A percentile compares a stretch with the other conserved stretches of the same genome.
Conservation (phyloP, 1,139 yeast genomes). For the Pneumocystis canis region DNA sequence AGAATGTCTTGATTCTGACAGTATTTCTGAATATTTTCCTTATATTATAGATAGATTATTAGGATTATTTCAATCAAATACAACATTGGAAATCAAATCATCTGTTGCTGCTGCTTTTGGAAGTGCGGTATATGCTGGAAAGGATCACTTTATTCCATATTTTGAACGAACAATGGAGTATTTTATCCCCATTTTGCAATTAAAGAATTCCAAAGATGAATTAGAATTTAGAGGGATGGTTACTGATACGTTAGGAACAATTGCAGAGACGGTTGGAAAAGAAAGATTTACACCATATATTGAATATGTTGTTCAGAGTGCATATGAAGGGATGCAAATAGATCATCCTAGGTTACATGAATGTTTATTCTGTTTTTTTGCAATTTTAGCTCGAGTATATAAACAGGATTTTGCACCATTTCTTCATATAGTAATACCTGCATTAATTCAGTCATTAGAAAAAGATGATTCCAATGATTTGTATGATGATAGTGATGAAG, state of each 20-base stretch:
- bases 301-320: conserved; percentile 77
- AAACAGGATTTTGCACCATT: conserved; percentile 81
- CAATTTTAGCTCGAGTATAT: conserved; percentile 88
- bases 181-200: conserved; percentile 58
- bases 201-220: conserved; percentile 22
- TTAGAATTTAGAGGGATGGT: conserved; percentile 50
- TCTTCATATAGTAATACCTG: conserved; percentile 69
- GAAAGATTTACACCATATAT: conserved; percentile 76
- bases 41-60: conserved; percentile 83
- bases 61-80: conserved; percentile 45
- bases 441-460: conserved; percentile 66
- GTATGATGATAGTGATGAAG: conserved; percentile 9
- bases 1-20: conserved; percentile 81
- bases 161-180: conserved; percentile 66
- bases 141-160: conserved; percentile 73
- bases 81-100: conserved; percentile 1
- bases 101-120: conserved; percentile 60
- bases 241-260: conserved; percentile 81
- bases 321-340: conserved; percentile 63
- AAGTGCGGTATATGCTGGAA: conserved; percentile 91
- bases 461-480: conserved; percentile 28
- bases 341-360: conserved; percentile 80
- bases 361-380: conserved; percentile 86
- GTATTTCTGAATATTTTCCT: conserved; percentile 61
- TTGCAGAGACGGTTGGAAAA: conserved; percentile 94